Percentiles rank a stretch among this genome's conserved stretches.
phyloP scores from a whole-genome alignment of 179 eudicot genomes.

The Dionaea muscipula region DNA sequence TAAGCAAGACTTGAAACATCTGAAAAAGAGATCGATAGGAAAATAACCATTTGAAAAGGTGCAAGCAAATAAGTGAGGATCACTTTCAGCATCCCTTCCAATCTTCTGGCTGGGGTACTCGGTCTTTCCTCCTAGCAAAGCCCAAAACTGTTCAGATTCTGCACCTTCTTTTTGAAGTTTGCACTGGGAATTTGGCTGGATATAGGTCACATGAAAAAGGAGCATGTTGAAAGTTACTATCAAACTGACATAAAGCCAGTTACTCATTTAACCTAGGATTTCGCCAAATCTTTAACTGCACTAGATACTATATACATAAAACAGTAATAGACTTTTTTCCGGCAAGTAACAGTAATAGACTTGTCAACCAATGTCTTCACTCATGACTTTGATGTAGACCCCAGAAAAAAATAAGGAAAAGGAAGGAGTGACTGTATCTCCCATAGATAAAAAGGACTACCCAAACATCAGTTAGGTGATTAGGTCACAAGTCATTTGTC shows the following conservation, averaged over 20 bases:
- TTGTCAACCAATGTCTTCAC: not conserved
- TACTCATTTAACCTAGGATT: not conserved
- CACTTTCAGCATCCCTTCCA: conserved; percentile 58
- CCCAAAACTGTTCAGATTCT: conserved; percentile 80
- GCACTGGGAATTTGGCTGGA: conserved; percentile 81
- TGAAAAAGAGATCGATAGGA: not conserved
- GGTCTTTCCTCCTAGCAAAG: conserved; percentile 63
- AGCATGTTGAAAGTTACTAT: not conserved
- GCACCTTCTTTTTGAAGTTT: conserved; percentile 74
- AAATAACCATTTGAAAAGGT: conserved; percentile 48
- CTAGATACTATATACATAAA: no score
- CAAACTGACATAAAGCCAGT: not conserved
- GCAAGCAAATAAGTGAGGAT: conserved; percentile 84
- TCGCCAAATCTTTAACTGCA: no score
- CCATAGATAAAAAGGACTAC: no score
- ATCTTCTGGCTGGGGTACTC: conserved; percentile 72
- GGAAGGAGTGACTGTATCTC: no score
- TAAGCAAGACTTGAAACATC: conserved; percentile 1
- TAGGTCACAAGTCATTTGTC: no score
- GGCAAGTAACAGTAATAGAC: not conserved
- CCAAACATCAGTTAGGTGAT: no score
- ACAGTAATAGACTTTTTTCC: no score
- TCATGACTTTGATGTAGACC: not conserved
- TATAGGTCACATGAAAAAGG: conserved; percentile 9
- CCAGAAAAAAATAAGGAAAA: not conserved